Evolutionary conservation across 106 monocot genomes (phyloP).

Genomic region (Gastrodia elata): DNA sequence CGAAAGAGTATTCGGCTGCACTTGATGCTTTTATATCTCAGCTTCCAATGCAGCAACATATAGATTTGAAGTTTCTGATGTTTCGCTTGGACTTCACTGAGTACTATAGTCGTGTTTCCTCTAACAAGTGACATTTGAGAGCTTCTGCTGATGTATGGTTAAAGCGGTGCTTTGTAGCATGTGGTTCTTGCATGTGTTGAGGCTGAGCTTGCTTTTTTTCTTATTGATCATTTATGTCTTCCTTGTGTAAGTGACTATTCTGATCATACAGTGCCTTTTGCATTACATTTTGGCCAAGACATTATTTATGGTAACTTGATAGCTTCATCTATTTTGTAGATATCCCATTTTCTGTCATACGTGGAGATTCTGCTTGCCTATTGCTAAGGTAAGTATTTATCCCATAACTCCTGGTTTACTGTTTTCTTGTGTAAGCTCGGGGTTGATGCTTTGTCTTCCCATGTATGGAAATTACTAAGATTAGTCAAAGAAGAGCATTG

Average conservation of each 20-base stretch:
- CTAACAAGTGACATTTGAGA: conserved; percentile 13
- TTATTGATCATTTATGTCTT: not conserved
- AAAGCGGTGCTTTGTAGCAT: not conserved
- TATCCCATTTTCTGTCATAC: not conserved
- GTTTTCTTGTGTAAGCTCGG: not conserved
- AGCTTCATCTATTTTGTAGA: not conserved
- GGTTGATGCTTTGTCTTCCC: not conserved
- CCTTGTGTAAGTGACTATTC: not conserved
- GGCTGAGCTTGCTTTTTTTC: not conserved
- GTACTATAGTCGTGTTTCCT: conserved; percentile 60
- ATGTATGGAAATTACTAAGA: not conserved
- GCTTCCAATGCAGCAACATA: conserved; percentile 87
- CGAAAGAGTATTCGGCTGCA: conserved; percentile 73
- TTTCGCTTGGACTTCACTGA: conserved; percentile 96
- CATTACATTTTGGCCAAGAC: not conserved
- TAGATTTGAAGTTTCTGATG: conserved; percentile 88
- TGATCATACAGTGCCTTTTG: not conserved
- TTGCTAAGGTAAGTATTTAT: not conserved
- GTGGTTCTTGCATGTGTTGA: not conserved
- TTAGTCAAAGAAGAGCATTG: not conserved
- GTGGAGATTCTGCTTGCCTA: not conserved
- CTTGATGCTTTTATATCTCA: conserved; percentile 77
- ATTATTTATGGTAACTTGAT: not conserved
- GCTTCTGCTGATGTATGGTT: not conserved
- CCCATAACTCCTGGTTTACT: not conserved